Percentiles rank a stretch among this genome's conserved stretches.
phyloP scores from a whole-genome alignment of 208 protist species.

The Crithidia mellificae region DNA sequence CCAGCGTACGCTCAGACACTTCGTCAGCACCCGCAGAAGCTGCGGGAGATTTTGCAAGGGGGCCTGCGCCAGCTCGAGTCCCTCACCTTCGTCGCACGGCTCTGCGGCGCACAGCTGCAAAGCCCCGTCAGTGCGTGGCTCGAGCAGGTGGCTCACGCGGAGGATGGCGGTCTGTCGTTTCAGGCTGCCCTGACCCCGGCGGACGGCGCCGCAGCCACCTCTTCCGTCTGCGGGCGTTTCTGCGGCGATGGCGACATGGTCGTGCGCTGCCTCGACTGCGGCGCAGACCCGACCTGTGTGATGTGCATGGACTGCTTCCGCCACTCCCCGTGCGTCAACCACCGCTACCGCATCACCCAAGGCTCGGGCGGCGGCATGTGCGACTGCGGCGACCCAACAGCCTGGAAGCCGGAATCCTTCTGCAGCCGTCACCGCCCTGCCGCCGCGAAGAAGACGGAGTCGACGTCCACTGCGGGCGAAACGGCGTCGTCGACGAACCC shows the following conservation, averaged over 20 bases:
- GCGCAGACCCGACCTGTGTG: slow-evolving; percentile 82
- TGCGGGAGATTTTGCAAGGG: slow-evolving; percentile 40
- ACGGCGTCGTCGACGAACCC: slow-evolving; percentile 2
- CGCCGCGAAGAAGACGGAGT: neutral
- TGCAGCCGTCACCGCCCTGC: slow-evolving; percentile 55
- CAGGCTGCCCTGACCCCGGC: slow-evolving; percentile 11
- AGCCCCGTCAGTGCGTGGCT: slow-evolving; percentile 54
- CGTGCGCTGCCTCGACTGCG: slow-evolving; percentile 89
- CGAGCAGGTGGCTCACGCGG: slow-evolving; percentile 15
- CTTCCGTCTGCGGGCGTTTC: slow-evolving; percentile 63
- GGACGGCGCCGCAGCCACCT: slow-evolving; percentile 14
- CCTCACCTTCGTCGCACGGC: slow-evolving; percentile 5
- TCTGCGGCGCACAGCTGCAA: slow-evolving; percentile 27
- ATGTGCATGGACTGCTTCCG: slow-evolving; percentile 93
- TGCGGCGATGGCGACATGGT: slow-evolving; percentile 58
- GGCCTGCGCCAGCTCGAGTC: slow-evolving; percentile 41
- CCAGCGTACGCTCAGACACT: slow-evolving; percentile 36
- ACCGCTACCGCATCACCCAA: slow-evolving; percentile 69
- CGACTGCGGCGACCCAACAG: slow-evolving; percentile 93
- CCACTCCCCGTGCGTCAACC: slow-evolving; percentile 73
- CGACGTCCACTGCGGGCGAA: too few species aligned
- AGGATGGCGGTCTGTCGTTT: slow-evolving; percentile 18
- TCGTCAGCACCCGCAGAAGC: slow-evolving; percentile 37
- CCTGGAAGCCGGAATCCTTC: slow-evolving; percentile 74
- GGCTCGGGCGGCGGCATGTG: slow-evolving; percentile 85